Evolutionary conservation across 1,139 yeast genomes (phyloP), one percentile per base, ranked within the genome.

Genomic region (Scheffersomyces illinoinensis): DNA sequence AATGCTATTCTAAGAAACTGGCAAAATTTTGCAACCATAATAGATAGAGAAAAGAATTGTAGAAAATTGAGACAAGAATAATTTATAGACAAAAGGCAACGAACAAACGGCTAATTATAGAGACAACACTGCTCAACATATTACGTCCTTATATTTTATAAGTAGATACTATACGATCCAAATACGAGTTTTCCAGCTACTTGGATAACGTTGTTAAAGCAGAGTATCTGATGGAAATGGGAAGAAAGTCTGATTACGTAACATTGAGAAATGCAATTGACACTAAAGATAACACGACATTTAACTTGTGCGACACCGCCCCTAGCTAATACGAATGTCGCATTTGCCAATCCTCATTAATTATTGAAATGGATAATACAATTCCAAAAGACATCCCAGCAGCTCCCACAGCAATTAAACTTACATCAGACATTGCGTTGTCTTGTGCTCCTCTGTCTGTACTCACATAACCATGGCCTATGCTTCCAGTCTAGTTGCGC

Each of bases 401-500:
- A 33, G 17, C 17, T 33, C 43, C 14, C 43, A 33, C 12, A 33
- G 14, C 14, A 17, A 33, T 33, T 33, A 7, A 33, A 2, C 17
- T 17, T 17, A 33, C 17, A 33, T 12, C 4, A 33, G 43, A 12
- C 43, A 33, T 33, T 33, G 43, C 17, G 43, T 33, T 33, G 43
- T 33, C 43, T 33, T 33, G 43, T 33, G 43, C 17, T 33, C 43
- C 10, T 33, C 43, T 33, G 17, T 12, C 17, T 33, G 43, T 14
- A 10, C 43, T 51, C 55, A 56, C 39, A 47, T 49, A 24, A 57
- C 49, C 56, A 71, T 71, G 74, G 62, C 68, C 49, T 65, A 66
- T 47, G 64, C 68, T 52, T 55, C 64, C 56, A 66, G 66, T 50
- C 73, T 78, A 60, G 71, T 71, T 51, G 61, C 69, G 58, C 67